These are phyloP conservation scores for Rhodotorula sp. DNA, from an alignment of 1,284 basidiomycete species.

Conservation along the genomic window DNA sequence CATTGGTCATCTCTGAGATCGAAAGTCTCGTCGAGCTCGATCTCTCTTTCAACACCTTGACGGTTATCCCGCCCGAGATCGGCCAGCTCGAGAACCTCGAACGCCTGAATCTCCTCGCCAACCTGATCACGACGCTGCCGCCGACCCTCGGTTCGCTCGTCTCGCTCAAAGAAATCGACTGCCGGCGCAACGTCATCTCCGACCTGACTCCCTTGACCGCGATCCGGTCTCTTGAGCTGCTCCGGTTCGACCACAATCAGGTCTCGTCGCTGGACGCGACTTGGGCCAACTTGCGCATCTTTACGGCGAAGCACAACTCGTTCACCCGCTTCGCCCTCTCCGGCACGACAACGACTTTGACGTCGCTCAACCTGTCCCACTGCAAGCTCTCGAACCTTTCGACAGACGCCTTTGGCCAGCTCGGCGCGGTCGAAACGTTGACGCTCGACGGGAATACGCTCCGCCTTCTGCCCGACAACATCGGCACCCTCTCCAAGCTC, in stretches of 20 bases:
- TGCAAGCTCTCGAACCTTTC: constrained; percentile 85
- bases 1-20: constrained; percentile 73
- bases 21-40: constrained; percentile 77
- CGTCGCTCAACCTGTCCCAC: constrained; percentile 80
- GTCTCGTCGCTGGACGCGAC: constrained; percentile 69
- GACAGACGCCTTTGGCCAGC: constrained; percentile 65
- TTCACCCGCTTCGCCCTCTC: constrained; percentile 56
- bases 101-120: constrained; percentile 80
- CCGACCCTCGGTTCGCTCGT: constrained; percentile 62
- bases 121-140: constrained; percentile 77
- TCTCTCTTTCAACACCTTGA: constrained; percentile 90
- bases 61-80: constrained; percentile 75
- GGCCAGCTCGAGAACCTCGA: constrained; percentile 69
- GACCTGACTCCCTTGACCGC: constrained; percentile 69
- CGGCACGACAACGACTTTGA: constrained; percentile 65
- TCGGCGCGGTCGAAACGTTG: constrained; percentile 69
- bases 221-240: constrained; percentile 65
- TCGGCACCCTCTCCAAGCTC: constrained; percentile 71
- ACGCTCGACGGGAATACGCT: constrained; percentile 85
- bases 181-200: constrained; percentile 73
- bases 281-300: constrained; percentile 48
- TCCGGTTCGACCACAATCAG: constrained; percentile 77
- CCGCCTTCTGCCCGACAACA: constrained; percentile 73
- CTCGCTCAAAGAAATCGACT: constrained; percentile 71
- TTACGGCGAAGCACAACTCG: constrained; percentile 65